Percentiles rank a stretch among this genome's conserved stretches.
Conservation (phyloP, 2,329 filamentous ascomycete genomes). For the Clarireedia sp. region DNA sequence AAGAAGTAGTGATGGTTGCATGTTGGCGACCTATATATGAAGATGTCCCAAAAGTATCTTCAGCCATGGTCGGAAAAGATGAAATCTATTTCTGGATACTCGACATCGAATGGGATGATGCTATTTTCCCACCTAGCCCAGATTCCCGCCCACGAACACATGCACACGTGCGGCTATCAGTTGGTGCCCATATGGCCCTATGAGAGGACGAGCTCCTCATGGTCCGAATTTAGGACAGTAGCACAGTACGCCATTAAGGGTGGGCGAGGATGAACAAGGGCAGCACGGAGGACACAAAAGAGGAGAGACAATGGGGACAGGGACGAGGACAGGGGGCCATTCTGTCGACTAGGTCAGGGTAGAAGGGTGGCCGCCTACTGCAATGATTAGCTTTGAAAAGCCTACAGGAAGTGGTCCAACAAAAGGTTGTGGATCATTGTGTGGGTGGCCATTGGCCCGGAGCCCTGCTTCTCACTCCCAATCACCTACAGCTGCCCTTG, state of each 20-base stretch:
- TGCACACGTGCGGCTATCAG: constrained; percentile 27
- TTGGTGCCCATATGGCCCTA: constrained; percentile 15
- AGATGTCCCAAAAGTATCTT: constrained; percentile 4
- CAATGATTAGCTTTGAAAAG: too few relatives aligned
- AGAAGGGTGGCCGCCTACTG: too few relatives aligned
- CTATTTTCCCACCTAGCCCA: constrained; percentile 34
- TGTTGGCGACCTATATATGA: constrained; percentile 9
- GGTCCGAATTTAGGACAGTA: constrained; percentile 9
- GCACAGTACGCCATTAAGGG: neutral
- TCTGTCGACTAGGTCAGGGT: too few relatives aligned
- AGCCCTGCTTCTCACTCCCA: too few relatives aligned
- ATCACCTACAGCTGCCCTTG: too few relatives aligned
- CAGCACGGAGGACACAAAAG: too few relatives aligned
- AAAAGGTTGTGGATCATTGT: too few relatives aligned
- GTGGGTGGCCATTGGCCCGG: too few relatives aligned
- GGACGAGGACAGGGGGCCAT: constrained; percentile 4
- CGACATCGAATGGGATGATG: constrained; percentile 19
- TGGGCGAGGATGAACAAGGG: neutral
- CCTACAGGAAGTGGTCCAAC: too few relatives aligned
- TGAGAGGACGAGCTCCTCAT: constrained; percentile 4
- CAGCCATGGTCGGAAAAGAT: constrained; percentile 3
- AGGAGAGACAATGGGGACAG: neutral
- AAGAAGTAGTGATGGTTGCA: constrained; percentile 6
- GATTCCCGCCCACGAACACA: constrained; percentile 16
- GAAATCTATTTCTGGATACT: constrained; percentile 12